Conservation (phyloP, 2,329 filamentous ascomycete genomes). For the Trichoderma sp. region DNA sequence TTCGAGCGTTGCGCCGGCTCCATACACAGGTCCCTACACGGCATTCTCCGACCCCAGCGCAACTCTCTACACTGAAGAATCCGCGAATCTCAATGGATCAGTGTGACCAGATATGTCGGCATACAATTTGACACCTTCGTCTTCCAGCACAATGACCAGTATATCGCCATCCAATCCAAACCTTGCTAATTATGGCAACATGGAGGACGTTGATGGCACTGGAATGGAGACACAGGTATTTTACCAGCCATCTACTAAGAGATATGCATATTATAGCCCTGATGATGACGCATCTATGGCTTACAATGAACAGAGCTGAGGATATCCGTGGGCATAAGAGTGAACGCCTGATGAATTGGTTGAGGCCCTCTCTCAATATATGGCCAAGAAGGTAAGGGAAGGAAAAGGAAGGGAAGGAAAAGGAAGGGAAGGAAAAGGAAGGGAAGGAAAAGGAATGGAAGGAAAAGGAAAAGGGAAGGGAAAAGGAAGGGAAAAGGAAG, state of each 20-base stretch:
- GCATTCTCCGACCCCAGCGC: not conserved
- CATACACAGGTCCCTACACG: not conserved
- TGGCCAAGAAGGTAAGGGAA: not conserved
- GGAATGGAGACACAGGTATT: not conserved
- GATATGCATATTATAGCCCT: not conserved
- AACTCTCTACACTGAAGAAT: not conserved
- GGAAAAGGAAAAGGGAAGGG: too few species aligned
- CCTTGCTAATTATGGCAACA: not conserved
- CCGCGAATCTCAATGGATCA: not conserved
- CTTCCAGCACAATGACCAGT: not conserved
- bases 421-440: too few species aligned
- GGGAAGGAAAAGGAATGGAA: not conserved
- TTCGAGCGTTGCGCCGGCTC: not conserved
- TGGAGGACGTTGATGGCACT: not conserved
- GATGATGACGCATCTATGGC: not conserved
- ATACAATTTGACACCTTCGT: not conserved
- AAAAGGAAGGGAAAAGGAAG: too few species aligned
- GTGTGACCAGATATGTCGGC: not conserved
- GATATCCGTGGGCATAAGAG: not conserved
- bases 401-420: too few species aligned
- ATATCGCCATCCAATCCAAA: not conserved
- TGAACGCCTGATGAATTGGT: not conserved
- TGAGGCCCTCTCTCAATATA: not conserved
- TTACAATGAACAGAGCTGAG: not conserved
- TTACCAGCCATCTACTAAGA: not conserved